These are phyloP conservation scores for Boletus sp. DNA, from an alignment of 768 basidiomycete genomes.

Conservation along the genomic window DNA sequence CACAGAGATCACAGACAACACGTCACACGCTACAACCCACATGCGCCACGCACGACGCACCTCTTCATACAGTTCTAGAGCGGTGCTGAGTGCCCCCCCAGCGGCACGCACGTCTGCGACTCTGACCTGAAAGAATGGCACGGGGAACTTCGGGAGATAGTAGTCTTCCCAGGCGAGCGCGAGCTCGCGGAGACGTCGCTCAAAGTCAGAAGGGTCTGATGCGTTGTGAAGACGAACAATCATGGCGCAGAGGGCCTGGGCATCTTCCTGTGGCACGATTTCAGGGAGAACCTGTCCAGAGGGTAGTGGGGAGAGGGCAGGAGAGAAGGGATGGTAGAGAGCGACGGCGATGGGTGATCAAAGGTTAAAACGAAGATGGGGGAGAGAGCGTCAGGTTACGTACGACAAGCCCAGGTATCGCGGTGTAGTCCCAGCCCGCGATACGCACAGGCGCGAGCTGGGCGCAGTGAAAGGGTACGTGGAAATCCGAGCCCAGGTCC, in stretches of 20 bases:
- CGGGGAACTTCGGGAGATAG: conserved; percentile 30
- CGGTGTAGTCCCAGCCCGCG: conserved; percentile 28
- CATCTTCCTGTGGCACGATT: conserved; percentile 23
- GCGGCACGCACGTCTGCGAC: conserved; percentile 32
- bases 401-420: conserved; percentile 27
- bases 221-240: conserved; percentile 17
- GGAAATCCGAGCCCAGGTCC: conserved; percentile 24
- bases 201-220: conserved; percentile 12
- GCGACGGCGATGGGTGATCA: conserved; percentile 1
- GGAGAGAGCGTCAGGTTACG: conserved; percentile 7
- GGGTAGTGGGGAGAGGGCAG: too few relatives aligned
- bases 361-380: background rate
- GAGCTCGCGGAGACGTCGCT: conserved; percentile 26
- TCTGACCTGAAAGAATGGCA: conserved; percentile 32
- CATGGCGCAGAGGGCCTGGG: conserved; percentile 18
- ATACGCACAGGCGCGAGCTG: conserved; percentile 30
- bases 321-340: background rate
- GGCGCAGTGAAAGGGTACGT: conserved; percentile 28
- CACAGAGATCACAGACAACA: background rate
- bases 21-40: background rate
- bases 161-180: conserved; percentile 33
- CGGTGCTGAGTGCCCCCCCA: conserved; percentile 32
- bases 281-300: conserved; percentile 21
- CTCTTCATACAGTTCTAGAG: conserved; percentile 31
- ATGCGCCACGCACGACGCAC: conserved; percentile 9